Evolutionary conservation across 1,284 basidiomycete species (phyloP), one percentile per base, ranked within the genome.

Genomic region (Violaceomyces palustris): DNA sequence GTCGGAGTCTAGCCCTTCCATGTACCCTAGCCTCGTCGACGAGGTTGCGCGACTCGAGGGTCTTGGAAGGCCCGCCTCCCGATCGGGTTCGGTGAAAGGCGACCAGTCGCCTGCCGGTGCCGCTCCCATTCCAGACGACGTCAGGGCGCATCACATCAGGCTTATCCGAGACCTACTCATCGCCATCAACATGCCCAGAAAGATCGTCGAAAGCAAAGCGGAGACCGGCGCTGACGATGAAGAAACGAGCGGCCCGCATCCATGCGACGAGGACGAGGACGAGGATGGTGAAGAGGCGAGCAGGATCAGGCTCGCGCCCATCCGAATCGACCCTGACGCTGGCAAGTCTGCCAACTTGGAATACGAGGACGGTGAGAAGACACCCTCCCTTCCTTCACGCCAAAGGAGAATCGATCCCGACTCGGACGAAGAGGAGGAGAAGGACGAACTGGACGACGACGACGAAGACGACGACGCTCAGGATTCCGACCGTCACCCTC

Each of bases 111-210:
- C n/a, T n/a, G n/a, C n/a, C n/a, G n/a, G n/a, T n/a, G n/a, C 35
- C 3, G 35, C 24, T 8, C 4, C 18, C n/a, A 11, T 43, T 4
- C 37, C 25, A 7, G 54, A 54, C 23, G 35, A 40, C 0, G 45
- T 50, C 36, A 46, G 61, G 21, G 42, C 47, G 21, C 39, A 47
- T 18, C 64, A 67, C 38, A 47, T 64, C 6, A 44, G 51, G 21
- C 45, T 67, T 10, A 67, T 67, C 18, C 38, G 56, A 6, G 53
- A 60, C 26, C 42, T 67, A 7, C 42, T 67, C 15, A 46, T 64
- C 15, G 64, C 64, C 23, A 58, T 67, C 55, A 67, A 67, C 43
- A 62, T 56, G 33, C 62, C 64, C 18, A n/a, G n/a, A n/a, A n/a
- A n/a, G n/a, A n/a, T n/a, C n/a, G n/a, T n/a, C n/a, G n/a, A n/a